Base-by-base conservation (phyloP, 768 basidiomycete species). In the Suillus occidentalis region DNA sequence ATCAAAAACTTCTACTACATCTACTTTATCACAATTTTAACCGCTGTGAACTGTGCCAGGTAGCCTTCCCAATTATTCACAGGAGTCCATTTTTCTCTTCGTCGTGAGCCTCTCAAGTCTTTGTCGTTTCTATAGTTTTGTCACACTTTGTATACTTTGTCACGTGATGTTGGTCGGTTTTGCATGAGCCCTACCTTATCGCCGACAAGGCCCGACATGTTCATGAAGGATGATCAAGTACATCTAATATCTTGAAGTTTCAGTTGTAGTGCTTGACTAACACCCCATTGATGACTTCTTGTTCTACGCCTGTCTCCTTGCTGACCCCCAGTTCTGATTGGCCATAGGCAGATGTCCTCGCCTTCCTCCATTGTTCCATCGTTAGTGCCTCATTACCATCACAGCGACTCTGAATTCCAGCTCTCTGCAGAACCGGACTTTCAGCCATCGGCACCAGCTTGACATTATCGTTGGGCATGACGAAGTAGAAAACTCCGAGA, bases 401-500 rank as follows among this genome's bases (percentile, higher is more conserved):
- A 39, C 76, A 79, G 2, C 78, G 72, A 3, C 73, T 71, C 18
- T 72, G 67, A 34, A 86, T 75, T 4, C 85, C 85, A 0, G 71
- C 74, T 12, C 77, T 72, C 64, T 84, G 79, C 36, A 88, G 71
- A 0, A 88, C 79, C 0, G 83, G 82, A 67, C 84, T 86, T 36
- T 82, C 76, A 0, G 72, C 58, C 5, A 83, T 69, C 0, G 87
- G 86, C 3, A 74, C 72, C 34, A 89, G 75, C 60, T 73, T 78
- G 52, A 81, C 80, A 36, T 80, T 69, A 69, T 88, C 86, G 66
- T 88, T 82, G 0, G 82, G 74, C 79, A 81, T 77, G 39, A 72
- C 74, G 68, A 89, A 89, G 72, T 88, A 88, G 71, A 88, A 87
- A 3, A 82, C 78, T 0, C 87, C 87, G 2, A 88, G 77, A 10